phyloP scores from a whole-genome alignment of 2,329 filamentous ascomycete species.

The Xylariales sp. region DNA sequence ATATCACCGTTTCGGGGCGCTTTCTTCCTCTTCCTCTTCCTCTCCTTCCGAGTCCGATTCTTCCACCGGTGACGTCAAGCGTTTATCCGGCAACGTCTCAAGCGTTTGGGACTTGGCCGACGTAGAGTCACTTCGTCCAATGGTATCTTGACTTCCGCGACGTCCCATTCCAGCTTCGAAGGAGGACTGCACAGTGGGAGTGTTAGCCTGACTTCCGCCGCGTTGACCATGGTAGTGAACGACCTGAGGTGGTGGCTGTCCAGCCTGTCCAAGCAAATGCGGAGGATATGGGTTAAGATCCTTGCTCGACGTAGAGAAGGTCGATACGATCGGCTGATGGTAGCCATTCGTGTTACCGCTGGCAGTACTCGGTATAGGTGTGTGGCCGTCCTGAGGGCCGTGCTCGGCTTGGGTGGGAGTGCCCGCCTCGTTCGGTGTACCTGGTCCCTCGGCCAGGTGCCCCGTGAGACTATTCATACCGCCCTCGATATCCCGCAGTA shows the following conservation, averaged over 20 bases:
- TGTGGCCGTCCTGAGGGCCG: slow-evolving; percentile 31
- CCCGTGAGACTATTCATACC: slow-evolving; percentile 72
- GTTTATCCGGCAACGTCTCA: slow-evolving; percentile 36
- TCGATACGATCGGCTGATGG: slow-evolving; percentile 62
- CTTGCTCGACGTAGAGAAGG: slow-evolving; percentile 66
- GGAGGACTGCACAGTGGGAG: slow-evolving; percentile 51
- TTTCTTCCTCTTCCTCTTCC: too few relatives aligned
- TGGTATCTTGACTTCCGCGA: slow-evolving; percentile 39
- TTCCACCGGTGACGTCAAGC: slow-evolving; percentile 24
- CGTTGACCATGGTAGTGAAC: slow-evolving; percentile 64
- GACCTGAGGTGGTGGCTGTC: slow-evolving; percentile 60
- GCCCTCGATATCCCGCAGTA: slow-evolving; percentile 89
- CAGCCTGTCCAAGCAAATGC: slow-evolving; percentile 58
- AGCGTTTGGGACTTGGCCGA: slow-evolving; percentile 30
- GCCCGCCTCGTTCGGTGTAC: slow-evolving; percentile 50
- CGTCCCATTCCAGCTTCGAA: slow-evolving; percentile 43
- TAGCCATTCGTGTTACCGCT: slow-evolving; percentile 53
- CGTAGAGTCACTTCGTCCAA: slow-evolving; percentile 32
- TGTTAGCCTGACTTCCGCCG: slow-evolving; percentile 63
- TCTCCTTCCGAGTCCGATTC: slow-evolving; percentile 19
- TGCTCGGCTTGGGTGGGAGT: slow-evolving; percentile 61
- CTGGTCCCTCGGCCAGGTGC: slow-evolving; percentile 50
- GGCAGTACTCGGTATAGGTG: slow-evolving; percentile 35
- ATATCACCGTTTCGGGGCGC: too few relatives aligned
- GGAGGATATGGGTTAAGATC: slow-evolving; percentile 65